Evolutionary conservation across 768 basidiomycete species (phyloP).

Genomic region (Nevesoporus exiguus): DNA sequence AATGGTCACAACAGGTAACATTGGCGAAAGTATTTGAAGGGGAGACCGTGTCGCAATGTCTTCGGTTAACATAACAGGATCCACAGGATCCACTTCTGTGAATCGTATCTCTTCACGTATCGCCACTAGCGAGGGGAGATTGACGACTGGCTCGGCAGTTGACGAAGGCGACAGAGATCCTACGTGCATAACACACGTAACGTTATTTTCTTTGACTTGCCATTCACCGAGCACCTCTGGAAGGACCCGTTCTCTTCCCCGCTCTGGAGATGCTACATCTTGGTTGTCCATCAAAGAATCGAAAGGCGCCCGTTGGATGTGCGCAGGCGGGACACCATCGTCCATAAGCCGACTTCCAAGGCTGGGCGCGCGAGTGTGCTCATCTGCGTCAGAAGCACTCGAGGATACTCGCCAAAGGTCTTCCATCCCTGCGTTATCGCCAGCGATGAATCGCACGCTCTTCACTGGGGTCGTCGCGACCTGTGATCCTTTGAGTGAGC

Average conservation of each 20-base stretch:
- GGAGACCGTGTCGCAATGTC: conserved; percentile 15
- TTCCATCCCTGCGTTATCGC: background rate
- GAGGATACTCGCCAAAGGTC: background rate
- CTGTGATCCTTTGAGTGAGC: too few species aligned
- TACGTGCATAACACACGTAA: background rate
- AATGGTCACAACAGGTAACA: conserved; percentile 4
- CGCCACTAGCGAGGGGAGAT: conserved; percentile 12
- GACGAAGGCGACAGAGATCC: background rate
- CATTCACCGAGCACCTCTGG: background rate
- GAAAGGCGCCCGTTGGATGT: background rate
- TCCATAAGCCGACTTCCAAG: background rate
- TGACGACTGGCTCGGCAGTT: background rate
- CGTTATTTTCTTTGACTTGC: background rate
- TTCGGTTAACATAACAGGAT: background rate
- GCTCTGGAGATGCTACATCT: background rate
- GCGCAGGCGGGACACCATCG: background rate
- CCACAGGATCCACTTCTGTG: background rate
- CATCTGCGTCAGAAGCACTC: background rate
- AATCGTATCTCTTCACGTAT: background rate
- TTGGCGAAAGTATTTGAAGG: background rate
- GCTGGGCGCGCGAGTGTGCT: background rate
- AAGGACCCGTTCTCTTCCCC: background rate
- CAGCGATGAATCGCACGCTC: too few species aligned
- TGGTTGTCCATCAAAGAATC: background rate
- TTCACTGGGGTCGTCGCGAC: too few species aligned